Evolutionary conservation across 2,329 filamentous ascomycete genomes (phyloP), one percentile per base, ranked within the genome.

Genomic region (Xylaria sp.): DNA sequence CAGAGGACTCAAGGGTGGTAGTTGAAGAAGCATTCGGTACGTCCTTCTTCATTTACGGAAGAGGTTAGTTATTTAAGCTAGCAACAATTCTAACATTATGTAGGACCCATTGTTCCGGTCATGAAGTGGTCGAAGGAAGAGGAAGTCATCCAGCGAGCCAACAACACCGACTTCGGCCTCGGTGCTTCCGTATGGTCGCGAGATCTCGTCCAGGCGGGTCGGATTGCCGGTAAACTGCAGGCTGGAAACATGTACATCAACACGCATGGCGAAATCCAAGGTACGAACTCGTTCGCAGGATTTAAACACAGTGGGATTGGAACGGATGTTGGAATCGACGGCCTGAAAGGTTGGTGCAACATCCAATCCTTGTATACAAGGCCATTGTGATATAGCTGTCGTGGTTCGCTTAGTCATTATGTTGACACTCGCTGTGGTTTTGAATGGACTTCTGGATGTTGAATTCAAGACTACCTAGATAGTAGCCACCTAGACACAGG

Each of bases 211-310:
- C 81, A 82, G 63, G 85, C 85, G 1, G 76, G 82, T 71, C 75
- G 80, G 48, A 82, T 88, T 58, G 85, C 83, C 2, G 77, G 79
- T 56, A 76, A 81, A 51, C 77, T 88, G 31, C 80, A 88, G 74
- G 84, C 85, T 20, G 86, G 87, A 0, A 86, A 79, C 23, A 83
- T 88, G 15, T 88, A 83, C 75, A 80, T 88, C 73, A 88, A 88
- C 78, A 76, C 77, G 0, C 82, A 83, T 69, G 81, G 81, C n/a
- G 81, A 83, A 9, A 48, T 82, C 0, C 74, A 76, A 0, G 78
- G 82, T 0, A 72, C 80, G 1, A 79, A 79, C 2, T 81, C 85
- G 0, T 87, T 85, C 70, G 84, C 83, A 0, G 86, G 87, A 0
- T 82, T 85, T 73, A 88, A 88, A 77, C 71, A 82, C 41, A 87